Evolutionary conservation across 129 eudicot genomes (phyloP).

Genomic region (Escallonia rubra): DNA sequence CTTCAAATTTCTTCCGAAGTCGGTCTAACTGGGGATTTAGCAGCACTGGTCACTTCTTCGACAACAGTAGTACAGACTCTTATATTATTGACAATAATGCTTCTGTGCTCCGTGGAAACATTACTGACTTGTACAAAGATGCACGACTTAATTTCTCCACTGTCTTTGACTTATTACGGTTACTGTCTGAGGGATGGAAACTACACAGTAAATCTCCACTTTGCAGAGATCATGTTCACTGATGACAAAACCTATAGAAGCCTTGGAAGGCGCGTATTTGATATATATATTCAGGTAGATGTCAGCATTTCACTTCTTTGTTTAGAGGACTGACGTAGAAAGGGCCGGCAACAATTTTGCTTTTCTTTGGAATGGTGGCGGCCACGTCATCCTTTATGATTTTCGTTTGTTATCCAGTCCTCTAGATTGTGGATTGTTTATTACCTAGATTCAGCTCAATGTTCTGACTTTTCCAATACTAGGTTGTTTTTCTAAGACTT

Average conservation of each 20-base stretch:
- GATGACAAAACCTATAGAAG: conserved; percentile 44
- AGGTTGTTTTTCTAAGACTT: too few relatives aligned
- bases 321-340: not conserved
- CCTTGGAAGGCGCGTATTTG: conserved; percentile 78
- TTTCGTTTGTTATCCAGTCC: too few relatives aligned
- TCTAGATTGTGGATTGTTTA: not conserved
- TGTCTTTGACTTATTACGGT: conserved; percentile 71
- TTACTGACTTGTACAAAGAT: conserved; percentile 27
- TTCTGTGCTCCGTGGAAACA: conserved; percentile 17
- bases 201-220: conserved; percentile 70
- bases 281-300: conserved; percentile 71
- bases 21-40: conserved; percentile 56
- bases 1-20: conserved; percentile 18
- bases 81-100: conserved; percentile 5
- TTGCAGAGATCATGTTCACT: conserved; percentile 65
- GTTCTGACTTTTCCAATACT: too few relatives aligned
- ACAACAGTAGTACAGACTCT: conserved; percentile 21
- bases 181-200: conserved; percentile 55
- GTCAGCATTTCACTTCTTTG: not conserved
- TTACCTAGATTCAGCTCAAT: not conserved
- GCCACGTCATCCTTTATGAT: too few relatives aligned
- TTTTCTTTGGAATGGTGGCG: too few relatives aligned
- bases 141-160: conserved; percentile 67
- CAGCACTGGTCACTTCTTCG: conserved; percentile 69
- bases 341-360: too few relatives aligned